Base-by-base conservation (phyloP, 495 filamentous ascomycete genomes). In the Cetradonia linearis region DNA sequence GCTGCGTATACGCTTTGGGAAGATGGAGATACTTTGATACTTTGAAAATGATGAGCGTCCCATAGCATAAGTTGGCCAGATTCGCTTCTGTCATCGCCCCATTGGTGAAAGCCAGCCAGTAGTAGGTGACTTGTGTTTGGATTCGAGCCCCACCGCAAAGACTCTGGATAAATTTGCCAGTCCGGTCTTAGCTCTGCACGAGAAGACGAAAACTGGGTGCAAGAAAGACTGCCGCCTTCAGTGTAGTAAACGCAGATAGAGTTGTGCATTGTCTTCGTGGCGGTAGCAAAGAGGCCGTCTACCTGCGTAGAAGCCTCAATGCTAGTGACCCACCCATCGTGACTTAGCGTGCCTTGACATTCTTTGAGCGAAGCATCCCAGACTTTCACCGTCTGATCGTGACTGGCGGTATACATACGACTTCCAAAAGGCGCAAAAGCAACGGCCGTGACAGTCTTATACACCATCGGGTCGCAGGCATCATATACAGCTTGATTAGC, bases 1-100 rank as follows among this genome's bases (percentile, higher is more conserved):
- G 87, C 77, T 62, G 93, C 88, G 66, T 93, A 93, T 0, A 91
- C 81, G 62, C 88, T 91, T 40, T 86, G 82, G 0, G 82, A 81
- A 8, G 78, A 80, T 0, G 77, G 77, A 8, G 66, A 55, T 5
- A 73, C 46, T 65, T 70, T 76, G 27, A 84, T 67, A 48, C 69
- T 67, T 63, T 76, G 67, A 46, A 79, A 62, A 10, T 72, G 77
- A 18, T 72, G 60, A 0, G 84, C 76, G 60, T 84, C 77, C 86
- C 86, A 96, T 0, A 90, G 63, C 55, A 83, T 86, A 16, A 92
- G 76, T 66, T 93, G 85, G 1, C 91, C 91, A 63, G 18, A 50
- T 83, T 80, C 11, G 73, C 70, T 38, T 36, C 33, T 33, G 82
- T 79, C 9, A 3, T 54, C 28, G 18, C 73, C 70, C 31, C 75